A percentile compares a stretch with the other conserved stretches of the same genome.
Evolutionary conservation across 1,139 yeast genomes (phyloP).

Genomic region (Nakaseomyces bracarensis): DNA sequence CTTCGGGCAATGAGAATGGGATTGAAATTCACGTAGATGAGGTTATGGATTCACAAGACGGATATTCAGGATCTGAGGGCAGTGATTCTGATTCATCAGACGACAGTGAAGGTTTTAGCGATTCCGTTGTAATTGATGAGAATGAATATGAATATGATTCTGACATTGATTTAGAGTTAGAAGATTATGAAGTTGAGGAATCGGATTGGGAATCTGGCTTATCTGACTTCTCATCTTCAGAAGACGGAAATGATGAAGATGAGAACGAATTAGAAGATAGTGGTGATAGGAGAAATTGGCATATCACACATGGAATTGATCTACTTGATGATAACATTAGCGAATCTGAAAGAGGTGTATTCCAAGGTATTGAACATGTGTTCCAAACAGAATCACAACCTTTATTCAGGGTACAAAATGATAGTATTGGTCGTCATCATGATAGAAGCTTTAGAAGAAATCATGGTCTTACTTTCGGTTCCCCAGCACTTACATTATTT

Average conservation of each 20-base stretch:
- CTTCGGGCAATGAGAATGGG: slow-evolving; percentile 3
- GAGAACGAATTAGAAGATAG: slow-evolving; percentile 16
- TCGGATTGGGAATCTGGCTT: slow-evolving; percentile 33
- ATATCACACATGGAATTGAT: slow-evolving; percentile 28
- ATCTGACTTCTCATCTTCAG: slow-evolving; percentile 28
- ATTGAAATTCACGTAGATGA: slow-evolving; percentile 10
- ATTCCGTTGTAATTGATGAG: slow-evolving; percentile 31
- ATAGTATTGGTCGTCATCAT: slow-evolving; percentile 19
- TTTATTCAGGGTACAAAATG: slow-evolving; percentile 26
- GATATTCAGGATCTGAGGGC: slow-evolving; percentile 20
- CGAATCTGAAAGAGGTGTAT: slow-evolving; percentile 28
- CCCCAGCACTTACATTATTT: slow-evolving; percentile 26
- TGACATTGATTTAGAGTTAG: slow-evolving; percentile 29
- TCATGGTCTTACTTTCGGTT: slow-evolving; percentile 11
- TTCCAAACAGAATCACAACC: slow-evolving; percentile 26
- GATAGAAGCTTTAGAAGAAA: slow-evolving; percentile 13
- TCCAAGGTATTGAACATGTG: slow-evolving; percentile 31
- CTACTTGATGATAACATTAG: slow-evolving; percentile 25
- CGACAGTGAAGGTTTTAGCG: slow-evolving; percentile 28
- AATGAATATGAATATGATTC: slow-evolving; percentile 33
- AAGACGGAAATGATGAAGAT: slow-evolving; percentile 24
- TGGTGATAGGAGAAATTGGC: slow-evolving; percentile 26
- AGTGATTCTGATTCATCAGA: not conserved
- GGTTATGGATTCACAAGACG: slow-evolving; percentile 20
- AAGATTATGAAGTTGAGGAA: slow-evolving; percentile 34